These are phyloP conservation scores for Hypoxylon sp. DNA, from an alignment of 2,329 filamentous ascomycete species.

Conservation along the genomic window DNA sequence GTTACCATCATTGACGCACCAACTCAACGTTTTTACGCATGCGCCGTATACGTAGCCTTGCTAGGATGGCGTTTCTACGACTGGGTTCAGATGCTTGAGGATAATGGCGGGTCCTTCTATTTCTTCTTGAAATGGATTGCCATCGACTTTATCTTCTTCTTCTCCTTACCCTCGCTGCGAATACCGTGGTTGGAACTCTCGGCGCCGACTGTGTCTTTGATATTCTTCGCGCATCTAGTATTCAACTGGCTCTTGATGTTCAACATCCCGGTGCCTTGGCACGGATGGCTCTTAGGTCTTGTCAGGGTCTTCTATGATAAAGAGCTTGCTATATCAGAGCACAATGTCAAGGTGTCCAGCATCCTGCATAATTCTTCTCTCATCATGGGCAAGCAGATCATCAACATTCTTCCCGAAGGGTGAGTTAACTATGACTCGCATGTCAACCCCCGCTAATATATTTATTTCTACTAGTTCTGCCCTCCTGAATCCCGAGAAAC, in stretches of 20 bases:
- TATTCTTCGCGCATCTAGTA: slow-evolving; percentile 79
- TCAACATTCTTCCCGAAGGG: slow-evolving; percentile 97
- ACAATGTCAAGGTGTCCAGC: slow-evolving; percentile 86
- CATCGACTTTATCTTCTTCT: slow-evolving; percentile 88
- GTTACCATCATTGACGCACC: slow-evolving; percentile 87
- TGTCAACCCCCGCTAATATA: slow-evolving; percentile 47
- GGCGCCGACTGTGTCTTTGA: slow-evolving; percentile 75
- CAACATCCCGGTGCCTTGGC: slow-evolving; percentile 83
- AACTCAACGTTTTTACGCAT: slow-evolving; percentile 88
- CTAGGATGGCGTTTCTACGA: slow-evolving; percentile 90
- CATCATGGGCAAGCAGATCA: slow-evolving; percentile 95
- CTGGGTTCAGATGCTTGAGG: slow-evolving; percentile 81
- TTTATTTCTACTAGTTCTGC: slow-evolving; percentile 75
- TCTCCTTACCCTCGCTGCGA: slow-evolving; percentile 84
- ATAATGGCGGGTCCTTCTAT: slow-evolving; percentile 88
- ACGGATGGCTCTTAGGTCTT: slow-evolving; percentile 77
- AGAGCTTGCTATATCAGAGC: slow-evolving; percentile 93
- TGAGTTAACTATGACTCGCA: slow-evolving; percentile 52
- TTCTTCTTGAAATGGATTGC: slow-evolving; percentile 94
- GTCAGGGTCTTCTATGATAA: slow-evolving; percentile 89
- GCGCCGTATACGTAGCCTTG: slow-evolving; percentile 80
- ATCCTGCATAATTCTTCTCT: slow-evolving; percentile 93
- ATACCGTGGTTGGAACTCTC: slow-evolving; percentile 98
- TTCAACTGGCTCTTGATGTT: slow-evolving; percentile 93
- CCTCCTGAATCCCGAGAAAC: slow-evolving; percentile 82